These are phyloP conservation scores for Sphenostylis stenocarpa DNA, from an alignment of 306 rosid genomes.

Conservation along the genomic window DNA sequence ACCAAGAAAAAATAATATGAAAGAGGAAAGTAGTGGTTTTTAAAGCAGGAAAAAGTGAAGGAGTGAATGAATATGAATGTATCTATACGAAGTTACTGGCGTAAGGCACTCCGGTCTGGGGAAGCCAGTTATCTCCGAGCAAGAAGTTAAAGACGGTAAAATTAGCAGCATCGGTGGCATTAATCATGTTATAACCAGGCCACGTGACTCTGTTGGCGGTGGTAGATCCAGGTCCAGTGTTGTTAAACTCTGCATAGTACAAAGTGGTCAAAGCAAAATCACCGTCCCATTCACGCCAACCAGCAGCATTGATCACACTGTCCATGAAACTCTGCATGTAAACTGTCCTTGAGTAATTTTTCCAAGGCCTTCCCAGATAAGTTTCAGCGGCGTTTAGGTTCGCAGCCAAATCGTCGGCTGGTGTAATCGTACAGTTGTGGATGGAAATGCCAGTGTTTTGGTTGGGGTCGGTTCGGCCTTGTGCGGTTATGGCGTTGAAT, in stretches of 20 bases:
- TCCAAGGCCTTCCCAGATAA: conserved; percentile 84
- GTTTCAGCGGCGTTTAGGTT: conserved; percentile 29
- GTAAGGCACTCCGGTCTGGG: conserved; percentile 66
- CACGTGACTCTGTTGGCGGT: conserved; percentile 57
- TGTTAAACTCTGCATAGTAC: conserved; percentile 71
- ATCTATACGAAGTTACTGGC: conserved; percentile 27
- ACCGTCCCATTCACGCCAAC: conserved; percentile 73
- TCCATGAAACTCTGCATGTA: conserved; percentile 61
- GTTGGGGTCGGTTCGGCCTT: conserved; percentile 66
- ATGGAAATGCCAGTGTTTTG: conserved; percentile 72
- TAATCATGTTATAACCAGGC: conserved; percentile 60
- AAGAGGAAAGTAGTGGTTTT: neutral
- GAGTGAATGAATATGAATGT: neutral
- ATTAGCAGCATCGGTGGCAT: conserved; percentile 51
- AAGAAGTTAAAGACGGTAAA: conserved; percentile 62
- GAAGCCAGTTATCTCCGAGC: conserved; percentile 63
- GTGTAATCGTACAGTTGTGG: conserved; percentile 58
- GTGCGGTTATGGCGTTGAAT: conserved; percentile 85
- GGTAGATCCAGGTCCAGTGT: conserved; percentile 61
- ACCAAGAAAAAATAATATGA: neutral
- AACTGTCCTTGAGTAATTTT: conserved; percentile 64
- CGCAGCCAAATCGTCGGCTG: conserved; percentile 52
- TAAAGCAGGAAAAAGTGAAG: neutral
- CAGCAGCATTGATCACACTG: conserved; percentile 39
- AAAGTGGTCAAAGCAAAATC: conserved; percentile 54